Evolutionary conservation across 2,329 filamentous ascomycete species (phyloP), one percentile per base, ranked within the genome.

Genomic region (Tolypocladium endophyticum): DNA sequence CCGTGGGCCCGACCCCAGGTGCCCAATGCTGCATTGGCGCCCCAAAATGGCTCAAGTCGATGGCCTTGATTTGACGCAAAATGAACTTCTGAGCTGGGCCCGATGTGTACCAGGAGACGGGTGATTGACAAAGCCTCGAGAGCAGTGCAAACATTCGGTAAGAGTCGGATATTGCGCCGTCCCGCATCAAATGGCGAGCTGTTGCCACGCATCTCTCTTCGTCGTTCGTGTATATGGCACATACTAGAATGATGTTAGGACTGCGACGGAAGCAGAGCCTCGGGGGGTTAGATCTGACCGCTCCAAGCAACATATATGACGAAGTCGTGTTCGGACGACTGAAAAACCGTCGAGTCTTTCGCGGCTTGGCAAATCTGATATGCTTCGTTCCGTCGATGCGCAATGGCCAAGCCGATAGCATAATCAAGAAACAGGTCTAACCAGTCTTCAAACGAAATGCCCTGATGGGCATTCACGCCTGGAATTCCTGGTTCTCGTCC

Each of bases 401-500:
- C 76, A 50, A 85, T 82, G 9, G 92, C 89, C 38, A 94, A 81
- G 6, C 87, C 80, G 55, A 97, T 80, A 3, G 92, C 89, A 70
- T 95, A 95, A 68, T 94, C 89, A 41, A 95, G 81, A 70, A 99
- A 96, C 0, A 96, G 81, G 65, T 95, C 89, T 3, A 97, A 81
- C 94, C 94, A 99, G 55, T 86, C 82, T 60, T 87, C 80, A 69
- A 97, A 96, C 0, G 86, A 78, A 55, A 97, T 89, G 9, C 88
- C 89, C 64, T 90, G 87, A 69, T 91, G 92, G 61, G 70, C 55
- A 30, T 60, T 64, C 43, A 62, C 18, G 35, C 50, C 50, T 12
- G 58, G 35, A 28, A 36, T 45, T 16, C 53, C 57, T 45, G 28
- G 20, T 50, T 60, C 59, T 45, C 54, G 47, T 20, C 55, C 52